phyloP scores from a whole-genome alignment of 208 protist genomes.

The Leishmania mexicana region DNA sequence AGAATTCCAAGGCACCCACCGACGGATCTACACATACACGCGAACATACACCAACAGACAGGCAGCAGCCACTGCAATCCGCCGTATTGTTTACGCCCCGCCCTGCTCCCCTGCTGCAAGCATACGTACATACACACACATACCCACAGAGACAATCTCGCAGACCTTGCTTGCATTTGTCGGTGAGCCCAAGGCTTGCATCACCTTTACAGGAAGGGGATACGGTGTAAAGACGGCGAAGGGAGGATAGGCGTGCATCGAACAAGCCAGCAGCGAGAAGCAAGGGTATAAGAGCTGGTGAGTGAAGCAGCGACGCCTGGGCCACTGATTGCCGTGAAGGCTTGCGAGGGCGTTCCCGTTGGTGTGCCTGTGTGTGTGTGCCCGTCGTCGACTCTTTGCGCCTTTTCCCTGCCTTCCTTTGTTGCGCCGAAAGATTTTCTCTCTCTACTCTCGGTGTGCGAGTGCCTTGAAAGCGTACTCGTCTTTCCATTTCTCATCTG shows the following conservation, averaged over 20 bases:
- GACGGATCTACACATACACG: constrained; percentile 2
- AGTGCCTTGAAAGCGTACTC: background rate
- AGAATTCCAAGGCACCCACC: background rate
- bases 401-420: background rate
- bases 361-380: background rate
- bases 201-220: background rate
- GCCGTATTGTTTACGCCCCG: background rate
- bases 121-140: background rate
- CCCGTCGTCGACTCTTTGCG: background rate
- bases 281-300: background rate
- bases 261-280: background rate
- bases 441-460: background rate
- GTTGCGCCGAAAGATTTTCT: background rate
- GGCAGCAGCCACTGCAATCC: background rate
- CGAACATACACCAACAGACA: background rate
- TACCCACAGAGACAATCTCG: background rate
- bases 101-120: background rate
- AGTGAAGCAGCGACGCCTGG: background rate
- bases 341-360: background rate
- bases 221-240: background rate
- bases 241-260: background rate
- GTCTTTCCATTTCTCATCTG: background rate
- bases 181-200: background rate
- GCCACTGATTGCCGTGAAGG: background rate
- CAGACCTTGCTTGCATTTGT: background rate